Evolutionary conservation across 208 protist species (phyloP), one percentile per base, ranked within the genome.

Genomic region (Wallacemonas sp.): DNA sequence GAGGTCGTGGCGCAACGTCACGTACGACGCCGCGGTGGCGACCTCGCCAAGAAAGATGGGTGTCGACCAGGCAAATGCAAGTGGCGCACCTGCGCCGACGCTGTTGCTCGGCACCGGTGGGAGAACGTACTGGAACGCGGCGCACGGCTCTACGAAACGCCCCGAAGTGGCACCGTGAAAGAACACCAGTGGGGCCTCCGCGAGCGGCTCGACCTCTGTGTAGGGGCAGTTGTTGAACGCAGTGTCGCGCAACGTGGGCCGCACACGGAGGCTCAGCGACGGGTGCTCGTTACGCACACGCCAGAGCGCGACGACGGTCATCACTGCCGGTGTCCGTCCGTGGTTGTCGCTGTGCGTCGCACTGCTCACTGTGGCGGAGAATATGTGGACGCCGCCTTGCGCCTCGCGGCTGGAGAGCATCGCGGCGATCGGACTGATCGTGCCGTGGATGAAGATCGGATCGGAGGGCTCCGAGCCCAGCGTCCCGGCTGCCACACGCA

Each of bases 261-360:
- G 44, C 3, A 66, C 61, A 26, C 33, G 44, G 1, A 71, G 65
- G 6, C 39, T 43, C 27, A 62, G 5, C 2, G 44, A 41, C 2
- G 65, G 44, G 23, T 71, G 26, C 3, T 36, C 65, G 36, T 71
- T 71, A 16, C 47, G 56, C 26, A 71, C 30, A 9, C 41, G 2
- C 32, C 55, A 71, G 2, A 49, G 27, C 0, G 65, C 29, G 8
- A 17, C 14, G 12, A 58, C 23, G 26, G 30, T 39, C 4, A 49
- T 32, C 12, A 58, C 30, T 16, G 52, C 11, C 17, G 47, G 17
- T 8, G 26, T 33, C n/a, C 32, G 27, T 3, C 16, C 6, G 30
- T 58, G n/a, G 8, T 6, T 27, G 52, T 11, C 9, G 26, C 12
- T 23, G 44, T 14, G 17, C 4, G 32, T 5, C 9, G 52, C 52